Percentiles rank a stretch among this genome's conserved stretches.
phyloP scores from a whole-genome alignment of 257 asterid genomes.

The Nicotiana paniculata region DNA sequence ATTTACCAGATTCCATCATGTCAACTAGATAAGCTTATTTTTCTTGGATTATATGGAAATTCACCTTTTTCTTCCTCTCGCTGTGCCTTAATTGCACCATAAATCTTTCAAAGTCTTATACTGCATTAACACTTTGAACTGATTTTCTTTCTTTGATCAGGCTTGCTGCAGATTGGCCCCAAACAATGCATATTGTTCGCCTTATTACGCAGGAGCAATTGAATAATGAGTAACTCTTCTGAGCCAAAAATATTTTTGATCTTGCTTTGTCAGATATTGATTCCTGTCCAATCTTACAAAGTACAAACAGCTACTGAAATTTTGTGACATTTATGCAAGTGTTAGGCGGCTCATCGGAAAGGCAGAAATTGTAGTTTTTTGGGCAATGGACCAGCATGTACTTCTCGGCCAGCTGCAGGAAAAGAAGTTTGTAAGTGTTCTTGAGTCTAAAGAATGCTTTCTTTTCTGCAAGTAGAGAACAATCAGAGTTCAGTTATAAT shows the following conservation, averaged over 20 bases:
- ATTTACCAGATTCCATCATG: neutral
- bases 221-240: constrained; percentile 71
- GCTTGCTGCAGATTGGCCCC: constrained; percentile 93
- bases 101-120: neutral
- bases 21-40: neutral
- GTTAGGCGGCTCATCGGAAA: constrained; percentile 74
- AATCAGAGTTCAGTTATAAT: neutral
- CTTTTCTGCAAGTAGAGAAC: neutral
- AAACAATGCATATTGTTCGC: constrained; percentile 77
- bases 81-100: neutral
- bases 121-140: neutral
- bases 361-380: constrained; percentile 79
- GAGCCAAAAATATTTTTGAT: constrained; percentile 1
- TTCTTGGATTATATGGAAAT: neutral
- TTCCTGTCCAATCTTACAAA: neutral
- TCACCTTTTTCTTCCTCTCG: neutral
- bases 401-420: constrained; percentile 89
- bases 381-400: constrained; percentile 89
- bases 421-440: constrained; percentile 76
- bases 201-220: constrained; percentile 84
- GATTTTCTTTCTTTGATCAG: constrained; percentile 29
- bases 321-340: constrained; percentile 4
- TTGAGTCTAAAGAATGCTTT: constrained; percentile 2
- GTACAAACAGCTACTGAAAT: neutral
- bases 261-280: constrained; percentile 4